Evolutionary conservation across 2,329 filamentous ascomycete genomes (phyloP).

Genomic region (Aspergillus fischeri): DNA sequence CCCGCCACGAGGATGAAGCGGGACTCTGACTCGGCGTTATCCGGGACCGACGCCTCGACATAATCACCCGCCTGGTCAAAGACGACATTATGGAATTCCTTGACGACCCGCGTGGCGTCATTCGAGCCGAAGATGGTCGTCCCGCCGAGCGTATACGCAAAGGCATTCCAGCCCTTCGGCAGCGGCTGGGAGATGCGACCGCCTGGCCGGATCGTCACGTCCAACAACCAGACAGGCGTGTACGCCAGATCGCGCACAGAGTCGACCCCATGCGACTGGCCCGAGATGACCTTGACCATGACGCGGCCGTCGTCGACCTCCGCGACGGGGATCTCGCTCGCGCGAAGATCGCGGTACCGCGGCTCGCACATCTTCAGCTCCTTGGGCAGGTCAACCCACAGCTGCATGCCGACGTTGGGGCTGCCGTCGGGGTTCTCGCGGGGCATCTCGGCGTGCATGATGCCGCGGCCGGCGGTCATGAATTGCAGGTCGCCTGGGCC

Average conservation of each 20-base stretch:
- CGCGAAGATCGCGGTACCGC: constrained; percentile 80
- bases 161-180: constrained; percentile 81
- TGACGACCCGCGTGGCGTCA: constrained; percentile 24
- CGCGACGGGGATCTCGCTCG: constrained; percentile 73
- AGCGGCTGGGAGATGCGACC: constrained; percentile 71
- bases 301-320: constrained; percentile 69
- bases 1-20: constrained; percentile 67
- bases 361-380: constrained; percentile 84
- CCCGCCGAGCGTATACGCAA: constrained; percentile 80
- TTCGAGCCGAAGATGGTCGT: constrained; percentile 58
- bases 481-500: constrained; percentile 88
- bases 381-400: constrained; percentile 89
- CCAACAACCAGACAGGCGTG: constrained; percentile 94
- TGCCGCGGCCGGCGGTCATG: constrained; percentile 90
- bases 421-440: constrained; percentile 69
- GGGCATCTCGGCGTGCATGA: constrained; percentile 96
- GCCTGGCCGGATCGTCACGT: constrained; percentile 75
- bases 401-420: constrained; percentile 80
- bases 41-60: constrained; percentile 66
- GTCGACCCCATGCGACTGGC: constrained; percentile 77
- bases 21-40: constrained; percentile 55
- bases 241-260: constrained; percentile 87
- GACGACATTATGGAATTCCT: constrained; percentile 80
- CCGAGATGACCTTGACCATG: constrained; percentile 83
- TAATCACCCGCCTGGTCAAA: constrained; percentile 77